phyloP scores from a whole-genome alignment of 768 basidiomycete species.

The Tricholoma saponaceum region DNA sequence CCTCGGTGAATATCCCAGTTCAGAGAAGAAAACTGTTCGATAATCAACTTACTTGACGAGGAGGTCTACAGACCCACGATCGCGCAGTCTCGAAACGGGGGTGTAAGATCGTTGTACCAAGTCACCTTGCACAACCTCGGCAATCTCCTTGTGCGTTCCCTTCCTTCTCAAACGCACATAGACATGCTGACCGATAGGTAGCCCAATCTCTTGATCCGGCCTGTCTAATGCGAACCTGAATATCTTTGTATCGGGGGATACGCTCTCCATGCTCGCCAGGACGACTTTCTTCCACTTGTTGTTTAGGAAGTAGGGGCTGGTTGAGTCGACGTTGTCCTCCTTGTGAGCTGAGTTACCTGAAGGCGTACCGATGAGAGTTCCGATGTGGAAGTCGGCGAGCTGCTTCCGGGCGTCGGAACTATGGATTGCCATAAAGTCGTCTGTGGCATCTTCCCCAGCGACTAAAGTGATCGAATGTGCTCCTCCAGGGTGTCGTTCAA shows the following conservation, averaged over 20 bases:
- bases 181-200: slow-evolving; percentile 59
- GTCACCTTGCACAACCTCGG: slow-evolving; percentile 24
- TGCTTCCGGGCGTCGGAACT: slow-evolving; percentile 32
- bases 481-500: slow-evolving; percentile 58
- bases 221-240: slow-evolving; percentile 46
- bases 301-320: slow-evolving; percentile 30
- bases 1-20: neutral
- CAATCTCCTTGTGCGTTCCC: neutral
- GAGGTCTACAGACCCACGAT: slow-evolving; percentile 45
- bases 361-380: slow-evolving; percentile 6
- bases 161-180: slow-evolving; percentile 45
- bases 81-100: slow-evolving; percentile 42
- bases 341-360: slow-evolving; percentile 11
- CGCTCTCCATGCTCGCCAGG: slow-evolving; percentile 29
- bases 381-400: slow-evolving; percentile 7
- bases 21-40: neutral
- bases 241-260: slow-evolving; percentile 46
- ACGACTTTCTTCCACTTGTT: slow-evolving; percentile 44
- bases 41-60: slow-evolving; percentile 35
- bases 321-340: slow-evolving; percentile 1
- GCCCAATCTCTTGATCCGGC: slow-evolving; percentile 40
- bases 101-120: slow-evolving; percentile 58
- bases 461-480: slow-evolving; percentile 48
- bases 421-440: slow-evolving; percentile 64
- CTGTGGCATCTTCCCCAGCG: slow-evolving; percentile 57